Base-by-base conservation (phyloP, 2,329 filamentous ascomycete genomes). In the Beauveria sp. region DNA sequence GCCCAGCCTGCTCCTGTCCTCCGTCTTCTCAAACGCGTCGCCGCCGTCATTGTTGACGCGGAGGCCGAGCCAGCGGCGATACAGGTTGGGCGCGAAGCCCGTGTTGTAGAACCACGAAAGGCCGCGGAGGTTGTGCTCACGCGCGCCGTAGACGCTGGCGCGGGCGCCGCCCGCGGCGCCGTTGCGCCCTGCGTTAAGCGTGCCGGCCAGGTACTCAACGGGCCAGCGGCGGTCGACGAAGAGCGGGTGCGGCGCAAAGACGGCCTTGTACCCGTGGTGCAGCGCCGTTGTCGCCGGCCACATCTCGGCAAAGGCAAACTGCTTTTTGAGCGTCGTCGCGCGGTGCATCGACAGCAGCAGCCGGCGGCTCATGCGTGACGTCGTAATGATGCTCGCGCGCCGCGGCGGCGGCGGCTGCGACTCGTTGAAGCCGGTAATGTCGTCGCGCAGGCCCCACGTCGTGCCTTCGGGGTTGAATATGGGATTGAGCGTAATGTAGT, bases 251-350 rank as follows among this genome's bases (percentile, higher is more conserved):
- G 93, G 93, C 2, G 87, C 91, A 66, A 89, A 96, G 16, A 97
- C 92, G 43, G 91, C 92, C 77, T 97, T 98, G 76, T 90, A 87
- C 12, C 93, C 93, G 72, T 97, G 93, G 63, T 97, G 93, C 10
- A 98, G 81, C 1, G 93, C 90, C 1, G 90, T 86, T 0, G 90
- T 95, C 1, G 88, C 88, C 0, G 93, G 91, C 91, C 91, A 97
- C 93, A 97, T 97, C 74, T 98, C 93, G 0, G 92, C 90, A 72
- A 96, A 96, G 78, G 95, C 96, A 65, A 90, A 90, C 74, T 96
- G 90, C 68, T 92, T 93, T 70, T 88, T 87, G 68, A 90, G 83
- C 34, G 87, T 86, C 4, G 93, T 96, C 77, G 96, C 92, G 60
- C 86, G 84, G 78, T 98, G 93, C 93, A 98, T 98, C 20, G 88